phyloP scores from a whole-genome alignment of 176 grass and related monocot species.

The Elymus sibiricus region DNA sequence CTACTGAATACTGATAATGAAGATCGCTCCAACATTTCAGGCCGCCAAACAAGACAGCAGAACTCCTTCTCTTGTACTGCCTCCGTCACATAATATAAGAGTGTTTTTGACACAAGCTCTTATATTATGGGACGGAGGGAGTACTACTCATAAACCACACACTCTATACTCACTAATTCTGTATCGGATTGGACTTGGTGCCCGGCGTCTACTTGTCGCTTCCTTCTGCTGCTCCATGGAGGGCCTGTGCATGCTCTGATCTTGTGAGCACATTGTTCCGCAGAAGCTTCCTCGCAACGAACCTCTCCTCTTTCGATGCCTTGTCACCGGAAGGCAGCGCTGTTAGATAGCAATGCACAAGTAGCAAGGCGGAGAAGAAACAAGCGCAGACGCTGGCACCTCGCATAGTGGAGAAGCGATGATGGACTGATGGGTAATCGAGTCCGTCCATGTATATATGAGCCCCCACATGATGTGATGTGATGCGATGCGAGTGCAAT shows the following conservation, averaged over 20 bases:
- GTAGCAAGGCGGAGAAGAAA: slow-evolving; percentile 27
- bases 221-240: not conserved
- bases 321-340: not conserved
- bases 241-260: not conserved
- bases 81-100: too few relatives aligned
- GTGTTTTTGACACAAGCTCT: too few relatives aligned
- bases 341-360: too few relatives aligned
- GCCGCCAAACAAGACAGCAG: not conserved
- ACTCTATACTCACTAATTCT: slow-evolving; percentile 19
- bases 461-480: not conserved
- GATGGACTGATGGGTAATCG: not conserved
- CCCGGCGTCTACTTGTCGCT: slow-evolving; percentile 24
- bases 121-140: too few relatives aligned
- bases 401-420: slow-evolving; percentile 22
- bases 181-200: slow-evolving; percentile 55
- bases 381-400: not conserved
- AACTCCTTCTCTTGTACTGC: not conserved
- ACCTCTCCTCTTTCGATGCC: not conserved
- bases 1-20: not conserved
- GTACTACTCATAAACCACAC: not conserved
- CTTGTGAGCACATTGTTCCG: not conserved
- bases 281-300: slow-evolving; percentile 27
- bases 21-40: not conserved
- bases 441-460: not conserved
- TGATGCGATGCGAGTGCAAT: slow-evolving; percentile 6